These are phyloP conservation scores for Clonostachys byssicola DNA, from an alignment of 2,329 filamentous ascomycete genomes.

Conservation along the genomic window DNA sequence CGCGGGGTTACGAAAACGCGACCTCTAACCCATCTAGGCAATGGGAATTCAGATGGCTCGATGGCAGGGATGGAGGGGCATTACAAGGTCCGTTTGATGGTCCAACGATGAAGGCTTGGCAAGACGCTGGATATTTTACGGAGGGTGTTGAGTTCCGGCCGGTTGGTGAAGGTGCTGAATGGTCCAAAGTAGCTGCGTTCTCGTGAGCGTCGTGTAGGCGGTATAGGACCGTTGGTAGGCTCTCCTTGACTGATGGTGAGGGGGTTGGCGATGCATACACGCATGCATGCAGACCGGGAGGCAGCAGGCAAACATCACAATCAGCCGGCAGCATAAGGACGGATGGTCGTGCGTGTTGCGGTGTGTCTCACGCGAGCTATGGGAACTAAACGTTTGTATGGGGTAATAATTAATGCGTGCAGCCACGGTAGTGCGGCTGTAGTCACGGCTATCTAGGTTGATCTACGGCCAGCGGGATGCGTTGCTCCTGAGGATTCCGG, in stretches of 20 bases:
- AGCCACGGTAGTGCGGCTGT: too few relatives aligned
- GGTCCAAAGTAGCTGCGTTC: slow-evolving; percentile 3
- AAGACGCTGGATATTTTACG: slow-evolving; percentile 86
- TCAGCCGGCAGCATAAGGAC: too few relatives aligned
- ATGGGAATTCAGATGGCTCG: slow-evolving; percentile 94
- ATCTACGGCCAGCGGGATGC: not conserved
- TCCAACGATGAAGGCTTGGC: slow-evolving; percentile 85
- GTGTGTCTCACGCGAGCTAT: too few relatives aligned
- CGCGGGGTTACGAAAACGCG: slow-evolving; percentile 7
- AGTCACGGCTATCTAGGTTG: too few relatives aligned
- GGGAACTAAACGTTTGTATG: too few relatives aligned
- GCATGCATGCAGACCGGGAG: too few relatives aligned
- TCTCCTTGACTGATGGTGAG: too few relatives aligned
- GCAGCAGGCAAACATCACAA: too few relatives aligned
- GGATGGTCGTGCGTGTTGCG: too few relatives aligned
- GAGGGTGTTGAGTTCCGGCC: slow-evolving; percentile 78
- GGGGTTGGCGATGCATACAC: too few relatives aligned
- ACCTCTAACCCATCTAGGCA: slow-evolving; percentile 10
- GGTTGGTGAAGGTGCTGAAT: slow-evolving; percentile 2
- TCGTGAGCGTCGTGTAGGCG: not conserved
- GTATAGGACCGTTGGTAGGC: not conserved
- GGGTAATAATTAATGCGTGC: too few relatives aligned
- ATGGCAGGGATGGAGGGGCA: slow-evolving; percentile 74
- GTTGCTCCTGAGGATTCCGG: not conserved
- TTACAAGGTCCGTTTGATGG: slow-evolving; percentile 86